Evolutionary conservation across 2,329 filamentous ascomycete genomes (phyloP), one percentile per base, ranked within the genome.

Genomic region (Fusarium pseudoanthophilum): DNA sequence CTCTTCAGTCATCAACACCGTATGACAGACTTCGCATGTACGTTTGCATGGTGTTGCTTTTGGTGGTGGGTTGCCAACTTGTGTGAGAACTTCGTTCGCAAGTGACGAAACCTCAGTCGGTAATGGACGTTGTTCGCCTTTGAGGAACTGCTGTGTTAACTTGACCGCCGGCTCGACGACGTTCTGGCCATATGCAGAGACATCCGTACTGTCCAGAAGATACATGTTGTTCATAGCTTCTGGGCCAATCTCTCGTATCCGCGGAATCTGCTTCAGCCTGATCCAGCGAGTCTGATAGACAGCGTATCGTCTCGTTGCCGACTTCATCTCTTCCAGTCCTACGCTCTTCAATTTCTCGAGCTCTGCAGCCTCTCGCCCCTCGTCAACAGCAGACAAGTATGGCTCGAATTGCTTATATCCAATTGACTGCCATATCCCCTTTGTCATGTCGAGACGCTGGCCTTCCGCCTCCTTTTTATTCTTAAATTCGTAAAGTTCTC

Each of bases 391-490:
- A 4, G 83, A 77, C 30, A 95, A 83, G 78, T 95, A 97, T 0
- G 89, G 87, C 64, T 93, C 88, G 79, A 98, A 92, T 79, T 99
- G 94, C 80, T 97, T 98, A 83, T 95, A 98, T 2, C 96, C 96
- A 70, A 99, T 99, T 2, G 95, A 96, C 60, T 97, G 93, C 95
- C 95, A 99, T 48, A 99, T 97, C 1, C 96, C 97, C 60, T 91
- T 90, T 3, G 89, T 93, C 73, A 90, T 87, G 78, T 98, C 94
- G 4, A 96, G 82, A 0, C 81, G 73, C 4, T 85, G 81, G 0
- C 90, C 92, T 4, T 83, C 77, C 0, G 83, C 79, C 1, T 80
- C 72, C 24, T 78, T 79, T 5, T 77, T 60, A 24, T 74, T 80
- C 60, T 83, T 84, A 53, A 85, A 84, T 4, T 82, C 75, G 67